phyloP scores from a whole-genome alignment of 2,329 filamentous ascomycete species.

The Penicillium sp. region DNA sequence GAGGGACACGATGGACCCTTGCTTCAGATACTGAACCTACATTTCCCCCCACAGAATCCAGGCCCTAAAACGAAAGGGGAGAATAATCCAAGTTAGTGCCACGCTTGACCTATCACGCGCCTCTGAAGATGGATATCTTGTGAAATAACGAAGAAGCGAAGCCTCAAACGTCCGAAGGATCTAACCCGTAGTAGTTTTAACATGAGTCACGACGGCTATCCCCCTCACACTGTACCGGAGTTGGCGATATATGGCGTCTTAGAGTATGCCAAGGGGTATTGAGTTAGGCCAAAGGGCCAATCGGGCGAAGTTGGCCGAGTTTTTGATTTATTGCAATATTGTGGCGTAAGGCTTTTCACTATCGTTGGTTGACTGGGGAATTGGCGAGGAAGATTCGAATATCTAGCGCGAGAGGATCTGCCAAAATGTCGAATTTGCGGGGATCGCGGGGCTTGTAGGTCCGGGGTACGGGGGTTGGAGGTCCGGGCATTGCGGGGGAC shows the following conservation, averaged over 20 bases:
- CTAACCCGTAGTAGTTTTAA: background rate
- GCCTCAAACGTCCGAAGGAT: background rate
- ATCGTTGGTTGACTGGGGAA: conserved; percentile 1
- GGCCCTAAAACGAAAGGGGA: background rate
- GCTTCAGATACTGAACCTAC: background rate
- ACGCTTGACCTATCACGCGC: background rate
- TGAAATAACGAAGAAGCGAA: background rate
- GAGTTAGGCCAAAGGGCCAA: background rate
- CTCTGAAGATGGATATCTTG: background rate
- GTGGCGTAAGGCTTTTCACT: background rate
- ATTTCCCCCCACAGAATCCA: background rate
- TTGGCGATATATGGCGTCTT: background rate
- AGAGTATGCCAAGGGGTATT: background rate
- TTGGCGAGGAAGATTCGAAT: conserved; percentile 12
- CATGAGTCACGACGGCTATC: background rate
- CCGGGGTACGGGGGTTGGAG: background rate
- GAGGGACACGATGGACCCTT: background rate
- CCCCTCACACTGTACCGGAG: background rate
- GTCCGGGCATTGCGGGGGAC: background rate
- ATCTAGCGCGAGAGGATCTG: background rate
- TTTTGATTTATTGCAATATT: background rate
- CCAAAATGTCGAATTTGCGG: background rate
- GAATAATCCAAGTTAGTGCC: background rate
- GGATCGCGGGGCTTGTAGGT: background rate
- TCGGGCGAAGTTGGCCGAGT: background rate